A percentile compares a stretch with the other conserved stretches of the same genome.
Conservation (phyloP, 495 filamentous ascomycete genomes). For the Talaromyces wortmannii region DNA sequence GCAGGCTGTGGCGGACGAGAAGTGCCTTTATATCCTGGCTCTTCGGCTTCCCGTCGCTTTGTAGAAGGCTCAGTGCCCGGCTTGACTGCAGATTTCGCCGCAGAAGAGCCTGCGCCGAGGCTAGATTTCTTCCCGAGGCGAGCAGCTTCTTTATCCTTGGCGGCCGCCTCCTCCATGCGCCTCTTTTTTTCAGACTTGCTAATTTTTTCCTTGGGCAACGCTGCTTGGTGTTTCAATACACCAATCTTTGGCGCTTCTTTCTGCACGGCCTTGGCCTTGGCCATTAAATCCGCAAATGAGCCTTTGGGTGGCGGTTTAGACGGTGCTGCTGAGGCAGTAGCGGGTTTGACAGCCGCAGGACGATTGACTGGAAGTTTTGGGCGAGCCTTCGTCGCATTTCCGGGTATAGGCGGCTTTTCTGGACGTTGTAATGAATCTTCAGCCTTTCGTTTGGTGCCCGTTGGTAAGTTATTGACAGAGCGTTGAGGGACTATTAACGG, state of each 20-base stretch:
- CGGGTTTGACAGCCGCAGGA: constrained; percentile 11
- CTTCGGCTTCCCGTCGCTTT: constrained; percentile 22
- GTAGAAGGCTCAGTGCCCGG: constrained; percentile 8
- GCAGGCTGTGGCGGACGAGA: constrained; percentile 34
- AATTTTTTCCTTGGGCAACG: constrained; percentile 26
- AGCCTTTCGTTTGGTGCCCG: constrained; percentile 37
- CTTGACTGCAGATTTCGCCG: constrained; percentile 12
- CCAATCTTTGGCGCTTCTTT: constrained; percentile 27
- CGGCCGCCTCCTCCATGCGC: constrained; percentile 23
- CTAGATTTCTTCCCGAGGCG: constrained; percentile 17
- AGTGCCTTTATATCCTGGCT: constrained; percentile 45
- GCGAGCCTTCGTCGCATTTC: constrained; percentile 11
- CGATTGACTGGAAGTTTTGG: constrained; percentile 11
- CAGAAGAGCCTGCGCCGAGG: constrained; percentile 9
- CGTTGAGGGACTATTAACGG: constrained; percentile 6
- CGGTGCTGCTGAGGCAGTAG: constrained; percentile 10
- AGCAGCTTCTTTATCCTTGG: constrained; percentile 22
- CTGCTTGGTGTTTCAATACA: constrained; percentile 26
- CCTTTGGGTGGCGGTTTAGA: constrained; percentile 35
- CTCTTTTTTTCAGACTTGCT: constrained; percentile 35
- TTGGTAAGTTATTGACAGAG: constrained; percentile 10
- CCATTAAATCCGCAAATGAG: constrained; percentile 37
- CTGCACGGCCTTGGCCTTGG: constrained; percentile 28
- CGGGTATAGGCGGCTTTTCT: constrained; percentile 11
- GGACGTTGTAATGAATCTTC: constrained; percentile 29